Conservation (phyloP, 306 rosid species). For the Vicia villosa region DNA sequence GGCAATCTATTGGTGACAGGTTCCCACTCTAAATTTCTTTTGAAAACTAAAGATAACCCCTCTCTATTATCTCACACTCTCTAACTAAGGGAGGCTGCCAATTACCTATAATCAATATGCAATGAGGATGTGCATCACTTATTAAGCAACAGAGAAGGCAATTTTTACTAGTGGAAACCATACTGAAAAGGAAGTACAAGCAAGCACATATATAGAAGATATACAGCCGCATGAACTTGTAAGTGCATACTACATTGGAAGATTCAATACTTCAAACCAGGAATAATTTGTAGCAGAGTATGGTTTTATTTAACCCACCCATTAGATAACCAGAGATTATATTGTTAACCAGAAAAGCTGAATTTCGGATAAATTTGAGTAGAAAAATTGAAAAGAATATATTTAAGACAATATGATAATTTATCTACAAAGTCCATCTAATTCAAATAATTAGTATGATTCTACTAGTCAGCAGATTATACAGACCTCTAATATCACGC, state of each 20-base stretch:
- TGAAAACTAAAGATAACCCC: neutral
- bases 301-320: slow-evolving; percentile 18
- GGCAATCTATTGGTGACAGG: neutral
- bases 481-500: slow-evolving; percentile 1
- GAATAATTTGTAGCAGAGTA: neutral
- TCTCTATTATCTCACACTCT: neutral
- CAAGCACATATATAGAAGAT: slow-evolving; percentile 1
- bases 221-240: neutral
- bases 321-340: neutral
- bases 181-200: neutral
- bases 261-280: slow-evolving; percentile 5
- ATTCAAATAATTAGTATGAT: neutral
- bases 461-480: slow-evolving; percentile 8
- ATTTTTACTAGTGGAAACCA: slow-evolving; percentile 16
- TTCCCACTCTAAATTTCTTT: neutral
- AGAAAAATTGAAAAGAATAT: neutral
- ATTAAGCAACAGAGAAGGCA: slow-evolving; percentile 27
- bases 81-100: neutral
- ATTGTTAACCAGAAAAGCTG: slow-evolving; percentile 1
- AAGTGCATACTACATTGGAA: neutral
- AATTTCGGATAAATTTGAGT: neutral
- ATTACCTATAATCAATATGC: slow-evolving; percentile 4
- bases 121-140: neutral
- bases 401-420: slow-evolving; percentile 12
- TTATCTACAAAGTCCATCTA: neutral